Evolutionary conservation across 345 rosid genomes (phyloP), one percentile per base, ranked within the genome.

Genomic region (Toxicodendron radicans): DNA sequence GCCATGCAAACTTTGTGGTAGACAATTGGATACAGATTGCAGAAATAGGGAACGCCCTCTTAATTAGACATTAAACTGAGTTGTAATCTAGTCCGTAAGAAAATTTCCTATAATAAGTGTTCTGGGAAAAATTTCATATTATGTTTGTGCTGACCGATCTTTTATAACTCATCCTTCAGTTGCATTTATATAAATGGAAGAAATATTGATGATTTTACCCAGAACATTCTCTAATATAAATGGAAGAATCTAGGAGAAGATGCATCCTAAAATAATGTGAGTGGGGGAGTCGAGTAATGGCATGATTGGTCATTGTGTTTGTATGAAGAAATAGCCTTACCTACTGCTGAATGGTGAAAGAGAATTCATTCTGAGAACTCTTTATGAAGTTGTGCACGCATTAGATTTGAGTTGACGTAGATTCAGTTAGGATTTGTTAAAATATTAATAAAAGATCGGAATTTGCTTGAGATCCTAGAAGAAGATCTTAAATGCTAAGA

Each of bases 211-310:
- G 10, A 24, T 24, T 71, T 21, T 35, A 59, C 14, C n/a, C 12
- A 3, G 53, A 27, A 16, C 58, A 17, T 43, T 10, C 5, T 45
- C 53, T 71, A 38, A 7, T 59, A 43, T 59, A 24, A 71, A 32
- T 71, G 56, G 54, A 41, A 58, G 64, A 58, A 58, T 58, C 56
- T 24, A 57, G 58, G 70, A 46, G 72, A 54, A 68, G 59, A 56
- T 38, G 32, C 4, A 41, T 27, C 64, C 2, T 18, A 46, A 14
- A 27, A 16, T 66, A 66, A 21, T 23, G 35, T 32, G 21, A 56
- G 33, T 33, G 12, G 33, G 12, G 35, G 14, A 46, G 70, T 38
- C 8, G 17, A 0, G 38, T 41, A 35, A 69, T 7, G 51, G 13
- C 18, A 43, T 0, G 23, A 24, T 23, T 10, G 21, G 10, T 48